These are phyloP conservation scores for Zymoseptoria passerinii DNA, from an alignment of 2,329 filamentous ascomycete genomes.

Conservation along the genomic window DNA sequence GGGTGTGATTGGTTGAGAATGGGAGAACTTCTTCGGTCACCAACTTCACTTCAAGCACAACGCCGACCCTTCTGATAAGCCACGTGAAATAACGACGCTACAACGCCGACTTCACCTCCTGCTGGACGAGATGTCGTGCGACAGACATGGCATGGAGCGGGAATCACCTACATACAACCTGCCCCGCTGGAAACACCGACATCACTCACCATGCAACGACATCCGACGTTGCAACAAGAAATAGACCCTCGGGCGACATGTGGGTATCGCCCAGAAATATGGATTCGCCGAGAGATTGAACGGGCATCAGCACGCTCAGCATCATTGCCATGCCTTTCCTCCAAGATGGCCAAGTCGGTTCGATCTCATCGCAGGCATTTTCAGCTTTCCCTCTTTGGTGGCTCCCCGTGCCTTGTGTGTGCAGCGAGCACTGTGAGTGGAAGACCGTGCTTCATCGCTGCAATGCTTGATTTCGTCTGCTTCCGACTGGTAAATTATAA, in stretches of 20 bases:
- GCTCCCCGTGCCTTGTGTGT: neutral
- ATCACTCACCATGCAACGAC: neutral
- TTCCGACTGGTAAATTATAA: neutral
- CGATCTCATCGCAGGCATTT: neutral
- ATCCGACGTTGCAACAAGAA: neutral
- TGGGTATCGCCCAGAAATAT: neutral
- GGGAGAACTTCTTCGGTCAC: neutral
- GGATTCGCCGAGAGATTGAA: neutral
- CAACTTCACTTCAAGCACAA: neutral
- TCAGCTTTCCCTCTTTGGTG: neutral
- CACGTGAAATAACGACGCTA: neutral
- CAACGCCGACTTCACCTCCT: neutral
- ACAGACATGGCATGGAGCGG: neutral
- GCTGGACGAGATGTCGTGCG: neutral
- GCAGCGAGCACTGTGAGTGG: neutral
- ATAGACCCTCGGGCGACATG: neutral
- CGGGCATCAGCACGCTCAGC: neutral
- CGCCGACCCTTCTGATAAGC: no score
- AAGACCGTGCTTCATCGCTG: neutral
- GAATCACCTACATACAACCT: neutral
- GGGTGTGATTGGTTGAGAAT: neutral
- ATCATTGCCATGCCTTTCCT: neutral
- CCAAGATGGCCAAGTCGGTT: neutral
- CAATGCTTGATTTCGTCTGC: neutral
- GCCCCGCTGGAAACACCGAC: neutral